Base-by-base conservation (phyloP, 83 land plant genomes). In the Picea engelmannii region DNA sequence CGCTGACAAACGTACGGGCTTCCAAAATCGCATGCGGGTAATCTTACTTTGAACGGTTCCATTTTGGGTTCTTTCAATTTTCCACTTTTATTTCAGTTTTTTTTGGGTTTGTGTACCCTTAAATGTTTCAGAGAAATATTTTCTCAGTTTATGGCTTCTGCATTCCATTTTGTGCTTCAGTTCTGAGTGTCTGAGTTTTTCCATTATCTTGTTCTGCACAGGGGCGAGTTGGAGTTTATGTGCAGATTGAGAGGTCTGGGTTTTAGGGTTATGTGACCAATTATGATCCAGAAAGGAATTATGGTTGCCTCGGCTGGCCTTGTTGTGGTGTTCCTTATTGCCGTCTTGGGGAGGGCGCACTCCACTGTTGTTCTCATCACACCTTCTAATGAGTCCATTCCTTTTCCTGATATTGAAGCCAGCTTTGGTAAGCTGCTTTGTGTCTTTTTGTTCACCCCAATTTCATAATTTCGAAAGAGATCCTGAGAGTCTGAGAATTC, bases 341-440 rank as follows among this genome's bases (percentile, higher is more conserved):
- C 83, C 12, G 66, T 88, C 52, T 82, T 88, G 16, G 90, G 88
- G 16, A 82, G 88, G 70, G 90, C 86, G 16, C 86, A 78, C 74
- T 79, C 90, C 65, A 78, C 85, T n/a, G 82, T 88, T 12, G 82
- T 88, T 8, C 73, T 88, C 18, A 78, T 88, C 67, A 88, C 90
- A 3, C 76, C 81, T 27, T 76, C 82, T 21, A 85, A 85, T 70
- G 90, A 88, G 66, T 64, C 90, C 62, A 67, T 79, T 64, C 88
- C 87, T 47, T 88, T 88, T 60, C 89, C 89, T 11, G 89, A 87
- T 49, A 79, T 79, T 47, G 89, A 87, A 59, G 86, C 89, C 61
- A 82, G 76, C 73, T 87, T 87, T 70, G 87, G 89, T 87, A 76
- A 78, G 89, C 61, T 76, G 31, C 27, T 66, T n/a, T 23, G 7